Percentiles rank a stretch among this genome's conserved stretches.
Conservation (phyloP, 2,329 filamentous ascomycete species). For the Rosellinia necatrix region DNA sequence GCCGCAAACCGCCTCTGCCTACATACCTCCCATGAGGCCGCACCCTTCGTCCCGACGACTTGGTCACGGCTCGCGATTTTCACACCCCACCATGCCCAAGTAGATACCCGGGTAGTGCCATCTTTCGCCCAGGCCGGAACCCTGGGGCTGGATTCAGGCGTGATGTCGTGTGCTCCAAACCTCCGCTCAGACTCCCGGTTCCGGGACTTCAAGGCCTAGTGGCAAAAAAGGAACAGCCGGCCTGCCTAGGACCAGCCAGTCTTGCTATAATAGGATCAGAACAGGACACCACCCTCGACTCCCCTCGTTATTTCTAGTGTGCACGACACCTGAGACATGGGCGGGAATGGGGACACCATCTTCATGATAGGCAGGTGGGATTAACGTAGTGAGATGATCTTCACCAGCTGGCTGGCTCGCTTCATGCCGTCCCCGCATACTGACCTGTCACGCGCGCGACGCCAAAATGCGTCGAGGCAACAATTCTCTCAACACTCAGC, state of each 20-base stretch:
- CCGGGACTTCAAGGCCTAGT: background rate
- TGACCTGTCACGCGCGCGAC: conserved; percentile 21
- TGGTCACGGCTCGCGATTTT: conserved; percentile 18
- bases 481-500: conserved; percentile 14
- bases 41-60: conserved; percentile 16
- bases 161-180: conserved; percentile 9
- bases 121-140: conserved; percentile 8
- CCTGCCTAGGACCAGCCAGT: conserved; percentile 3
- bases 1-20: too few species aligned
- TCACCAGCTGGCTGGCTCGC: conserved; percentile 18
- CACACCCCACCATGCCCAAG: background rate
- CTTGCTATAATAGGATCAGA: conserved; percentile 15
- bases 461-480: conserved; percentile 13
- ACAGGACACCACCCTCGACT: too few species aligned
- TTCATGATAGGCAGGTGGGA: conserved; percentile 21
- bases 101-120: too few species aligned
- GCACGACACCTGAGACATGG: background rate
- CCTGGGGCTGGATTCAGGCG: conserved; percentile 9
- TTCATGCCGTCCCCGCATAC: conserved; percentile 25
- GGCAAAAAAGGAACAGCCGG: background rate
- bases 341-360: background rate
- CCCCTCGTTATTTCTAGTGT: background rate
- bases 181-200: background rate
- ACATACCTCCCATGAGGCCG: conserved; percentile 7
- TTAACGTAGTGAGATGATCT: conserved; percentile 12